Percentiles rank a stretch among this genome's conserved stretches.
Evolutionary conservation across 2,329 filamentous ascomycete species (phyloP).

Genomic region (Sarocladium brachiariae): DNA sequence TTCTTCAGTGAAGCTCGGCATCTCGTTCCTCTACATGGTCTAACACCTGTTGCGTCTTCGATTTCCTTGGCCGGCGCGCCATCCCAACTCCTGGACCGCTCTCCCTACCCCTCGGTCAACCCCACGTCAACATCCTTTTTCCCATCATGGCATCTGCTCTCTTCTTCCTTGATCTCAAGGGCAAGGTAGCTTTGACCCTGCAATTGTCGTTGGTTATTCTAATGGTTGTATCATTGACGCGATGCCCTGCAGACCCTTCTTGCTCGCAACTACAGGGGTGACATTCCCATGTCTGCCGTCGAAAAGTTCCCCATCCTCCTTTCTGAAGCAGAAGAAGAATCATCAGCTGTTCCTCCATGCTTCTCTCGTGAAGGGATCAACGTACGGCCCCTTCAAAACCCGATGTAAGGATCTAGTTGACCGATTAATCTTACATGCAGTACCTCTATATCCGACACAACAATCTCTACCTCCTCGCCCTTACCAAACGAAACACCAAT

Average conservation of each 20-base stretch:
- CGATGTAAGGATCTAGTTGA: conserved; percentile 17
- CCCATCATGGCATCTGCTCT: conserved; percentile 88
- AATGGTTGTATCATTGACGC: neutral
- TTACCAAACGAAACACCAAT: conserved; percentile 98
- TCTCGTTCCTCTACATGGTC: neutral
- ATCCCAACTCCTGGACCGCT: conserved; percentile 12
- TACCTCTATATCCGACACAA: conserved; percentile 99
- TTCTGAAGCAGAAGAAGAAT: conserved; percentile 98
- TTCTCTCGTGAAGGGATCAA: conserved; percentile 99
- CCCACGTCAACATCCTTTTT: conserved; percentile 13
- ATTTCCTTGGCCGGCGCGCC: conserved; percentile 18
- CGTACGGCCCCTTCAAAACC: conserved; percentile 44
- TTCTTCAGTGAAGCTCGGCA: neutral
- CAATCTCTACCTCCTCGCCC: conserved; percentile 94
- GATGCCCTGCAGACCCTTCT: conserved; percentile 73
- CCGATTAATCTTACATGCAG: conserved; percentile 33
- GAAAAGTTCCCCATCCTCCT: conserved; percentile 96
- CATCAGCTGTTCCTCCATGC: conserved; percentile 91
- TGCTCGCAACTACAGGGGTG: conserved; percentile 95
- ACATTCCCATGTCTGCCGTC: conserved; percentile 98
- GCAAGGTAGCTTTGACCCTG: conserved; percentile 63
- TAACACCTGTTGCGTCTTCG: neutral
- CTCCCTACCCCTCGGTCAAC: conserved; percentile 16
- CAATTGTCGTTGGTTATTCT: neutral
- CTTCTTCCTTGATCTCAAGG: conserved; percentile 99